phyloP scores from a whole-genome alignment of 495 filamentous ascomycete genomes.

The Ascodesmis nigricans region DNA sequence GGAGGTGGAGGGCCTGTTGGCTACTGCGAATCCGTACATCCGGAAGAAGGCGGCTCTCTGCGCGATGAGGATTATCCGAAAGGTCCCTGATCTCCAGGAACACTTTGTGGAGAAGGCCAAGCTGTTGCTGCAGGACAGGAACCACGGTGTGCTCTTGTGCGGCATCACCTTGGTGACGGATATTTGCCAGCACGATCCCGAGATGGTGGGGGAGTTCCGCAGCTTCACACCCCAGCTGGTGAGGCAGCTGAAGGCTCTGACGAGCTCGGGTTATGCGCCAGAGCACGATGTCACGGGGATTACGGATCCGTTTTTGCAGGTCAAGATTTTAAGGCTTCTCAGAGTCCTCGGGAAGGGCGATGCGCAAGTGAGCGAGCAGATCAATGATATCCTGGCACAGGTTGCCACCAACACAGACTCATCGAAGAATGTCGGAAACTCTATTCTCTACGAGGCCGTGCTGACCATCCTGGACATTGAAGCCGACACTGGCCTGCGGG shows the following conservation, averaged over 20 bases:
- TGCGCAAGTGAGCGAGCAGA: constrained; percentile 73
- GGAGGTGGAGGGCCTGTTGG: constrained; percentile 75
- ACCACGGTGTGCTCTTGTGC: constrained; percentile 85
- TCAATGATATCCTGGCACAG: constrained; percentile 95
- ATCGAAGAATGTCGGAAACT: constrained; percentile 94
- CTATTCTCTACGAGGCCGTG: constrained; percentile 93
- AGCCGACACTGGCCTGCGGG: constrained; percentile 78
- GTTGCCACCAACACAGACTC: constrained; percentile 97
- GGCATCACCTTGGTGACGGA: constrained; percentile 80
- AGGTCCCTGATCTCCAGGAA: constrained; percentile 91
- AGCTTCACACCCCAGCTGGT: constrained; percentile 62
- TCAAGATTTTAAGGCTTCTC: constrained; percentile 75
- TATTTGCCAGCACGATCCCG: constrained; percentile 83
- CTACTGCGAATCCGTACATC: constrained; percentile 89
- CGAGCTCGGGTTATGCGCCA: constrained; percentile 87
- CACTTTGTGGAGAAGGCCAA: constrained; percentile 91
- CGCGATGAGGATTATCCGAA: constrained; percentile 97
- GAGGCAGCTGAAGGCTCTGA: constrained; percentile 68
- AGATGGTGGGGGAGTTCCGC: constrained; percentile 70
- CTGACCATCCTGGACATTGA: constrained; percentile 96
- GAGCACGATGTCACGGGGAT: constrained; percentile 97
- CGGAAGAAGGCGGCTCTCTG: constrained; percentile 93
- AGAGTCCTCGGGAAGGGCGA: constrained; percentile 74
- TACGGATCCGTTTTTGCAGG: constrained; percentile 95
- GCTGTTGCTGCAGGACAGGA: constrained; percentile 64